Evolutionary conservation across 192 early-diverging fungal species (phyloP).

Genomic region (Entomortierella beljakovae): DNA sequence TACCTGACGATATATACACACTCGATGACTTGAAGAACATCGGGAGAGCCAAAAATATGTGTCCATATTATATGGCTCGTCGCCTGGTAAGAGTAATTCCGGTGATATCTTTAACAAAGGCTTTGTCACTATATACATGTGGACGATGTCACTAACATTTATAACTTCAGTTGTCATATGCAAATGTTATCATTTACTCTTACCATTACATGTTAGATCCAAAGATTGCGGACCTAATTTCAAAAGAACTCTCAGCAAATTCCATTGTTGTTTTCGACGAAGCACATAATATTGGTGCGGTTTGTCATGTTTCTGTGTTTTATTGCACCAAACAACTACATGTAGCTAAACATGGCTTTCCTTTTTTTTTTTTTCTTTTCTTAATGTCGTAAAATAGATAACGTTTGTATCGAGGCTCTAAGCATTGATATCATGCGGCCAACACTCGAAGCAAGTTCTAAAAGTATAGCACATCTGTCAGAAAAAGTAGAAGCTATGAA

Average conservation of each 20-base stretch:
- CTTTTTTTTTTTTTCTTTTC: too few species aligned
- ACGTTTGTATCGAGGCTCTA: constrained; percentile 98
- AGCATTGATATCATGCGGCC: constrained; percentile 94
- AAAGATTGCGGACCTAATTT: constrained; percentile 98
- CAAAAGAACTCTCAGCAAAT: constrained; percentile 93
- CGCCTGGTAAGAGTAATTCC: constrained; percentile 79
- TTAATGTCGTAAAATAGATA: constrained; percentile 78
- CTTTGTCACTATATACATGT: too few species aligned
- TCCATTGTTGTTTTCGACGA: constrained; percentile 99
- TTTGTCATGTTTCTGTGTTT: neutral
- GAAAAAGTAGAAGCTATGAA: constrained; percentile 87
- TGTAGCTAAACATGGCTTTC: too few species aligned
- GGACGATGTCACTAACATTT: too few species aligned
- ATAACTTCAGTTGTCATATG: constrained; percentile 74
- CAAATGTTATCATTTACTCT: constrained; percentile 98
- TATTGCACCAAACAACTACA: too few species aligned
- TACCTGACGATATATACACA: constrained; percentile 95
- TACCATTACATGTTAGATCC: constrained; percentile 99
- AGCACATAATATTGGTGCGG: constrained; percentile 96
- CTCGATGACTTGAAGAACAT: constrained; percentile 93
- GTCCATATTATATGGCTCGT: constrained; percentile 96
- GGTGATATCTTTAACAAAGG: too few species aligned
- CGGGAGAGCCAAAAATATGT: constrained; percentile 77
- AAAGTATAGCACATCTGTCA: constrained; percentile 77
- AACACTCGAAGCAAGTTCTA: constrained; percentile 89